These are phyloP conservation scores for Peronosclerospora sorghi DNA, from an alignment of 352 stramenopile genomes.

Conservation along the genomic window DNA sequence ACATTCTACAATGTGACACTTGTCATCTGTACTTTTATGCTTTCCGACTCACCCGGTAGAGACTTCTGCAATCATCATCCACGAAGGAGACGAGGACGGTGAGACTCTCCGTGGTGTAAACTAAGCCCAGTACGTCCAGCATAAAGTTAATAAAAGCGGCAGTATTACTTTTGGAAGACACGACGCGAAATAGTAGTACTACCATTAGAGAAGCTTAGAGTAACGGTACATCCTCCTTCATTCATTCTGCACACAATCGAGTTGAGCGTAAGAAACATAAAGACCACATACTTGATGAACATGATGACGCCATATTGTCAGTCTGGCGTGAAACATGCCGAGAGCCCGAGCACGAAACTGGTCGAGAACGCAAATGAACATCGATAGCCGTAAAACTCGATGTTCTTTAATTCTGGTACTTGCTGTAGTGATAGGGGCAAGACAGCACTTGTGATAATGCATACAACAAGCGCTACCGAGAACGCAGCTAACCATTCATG, in stretches of 20 bases:
- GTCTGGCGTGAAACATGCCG: slow-evolving; percentile 35
- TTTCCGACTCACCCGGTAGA: too few species aligned
- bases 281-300: slow-evolving; percentile 32
- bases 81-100: slow-evolving; percentile 46
- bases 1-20: too few species aligned
- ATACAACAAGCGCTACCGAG: slow-evolving; percentile 22
- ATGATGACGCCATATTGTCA: slow-evolving; percentile 36
- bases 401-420: slow-evolving; percentile 25
- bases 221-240: slow-evolving; percentile 29
- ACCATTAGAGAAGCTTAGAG: slow-evolving; percentile 20
- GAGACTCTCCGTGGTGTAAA: slow-evolving; percentile 55
- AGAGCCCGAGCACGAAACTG: slow-evolving; percentile 28
- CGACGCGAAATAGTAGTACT: slow-evolving; percentile 36
- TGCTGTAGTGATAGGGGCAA: slow-evolving; percentile 24
- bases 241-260: slow-evolving; percentile 50
- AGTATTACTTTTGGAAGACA: slow-evolving; percentile 15
- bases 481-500: slow-evolving; percentile 36
- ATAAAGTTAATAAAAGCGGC: slow-evolving; percentile 35
- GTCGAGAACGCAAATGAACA: slow-evolving; percentile 34
- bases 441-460: slow-evolving; percentile 16
- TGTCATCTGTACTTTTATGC: too few species aligned
- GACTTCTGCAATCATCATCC: slow-evolving; percentile 36
- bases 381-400: slow-evolving; percentile 42
- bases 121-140: slow-evolving; percentile 39
- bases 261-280: slow-evolving; percentile 42